Evolutionary conservation across 176 grass and related monocot genomes (phyloP).

Genomic region (Elaeis guineensis): DNA sequence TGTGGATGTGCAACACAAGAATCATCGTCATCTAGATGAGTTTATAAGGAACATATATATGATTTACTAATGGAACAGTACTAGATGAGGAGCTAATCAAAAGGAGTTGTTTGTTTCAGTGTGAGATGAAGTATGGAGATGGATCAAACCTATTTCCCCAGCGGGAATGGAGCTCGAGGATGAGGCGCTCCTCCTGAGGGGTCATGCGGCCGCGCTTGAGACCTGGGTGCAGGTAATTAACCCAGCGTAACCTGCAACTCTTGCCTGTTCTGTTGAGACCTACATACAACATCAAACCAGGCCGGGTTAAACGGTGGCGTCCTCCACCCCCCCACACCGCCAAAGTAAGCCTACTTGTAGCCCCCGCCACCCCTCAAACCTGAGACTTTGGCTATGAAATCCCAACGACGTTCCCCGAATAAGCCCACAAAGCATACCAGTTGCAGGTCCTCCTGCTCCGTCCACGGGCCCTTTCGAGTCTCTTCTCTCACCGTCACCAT

Average conservation of each 20-base stretch:
- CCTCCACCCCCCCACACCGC: too few relatives aligned
- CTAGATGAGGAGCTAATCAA: too few relatives aligned
- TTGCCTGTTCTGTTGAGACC: conserved; percentile 83
- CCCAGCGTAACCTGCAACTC: conserved; percentile 81
- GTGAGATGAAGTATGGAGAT: neutral
- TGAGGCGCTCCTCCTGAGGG: conserved; percentile 70
- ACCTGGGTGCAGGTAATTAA: conserved; percentile 88
- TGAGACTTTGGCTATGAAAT: conserved; percentile 99
- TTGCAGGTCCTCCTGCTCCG: conserved; percentile 94
- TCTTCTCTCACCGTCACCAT: conserved; percentile 92
- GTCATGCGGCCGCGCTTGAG: conserved; percentile 87
- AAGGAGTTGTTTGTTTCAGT: too few relatives aligned
- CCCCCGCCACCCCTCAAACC: conserved; percentile 96
- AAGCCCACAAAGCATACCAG: conserved; percentile 94
- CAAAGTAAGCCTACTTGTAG: too few relatives aligned
- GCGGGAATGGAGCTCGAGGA: conserved; percentile 79
- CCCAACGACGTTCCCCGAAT: conserved; percentile 99
- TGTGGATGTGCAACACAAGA: too few relatives aligned
- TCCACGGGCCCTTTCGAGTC: conserved; percentile 73
- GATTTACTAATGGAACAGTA: too few relatives aligned
- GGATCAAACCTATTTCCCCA: conserved; percentile 78
- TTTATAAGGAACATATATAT: too few relatives aligned
- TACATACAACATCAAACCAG: conserved; percentile 19
- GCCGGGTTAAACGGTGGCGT: too few relatives aligned
- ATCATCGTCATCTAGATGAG: too few relatives aligned